A percentile compares a stretch with the other conserved stretches of the same genome.
phyloP scores from a whole-genome alignment of 305 asterid species.

The Fraxinus baroniana region DNA sequence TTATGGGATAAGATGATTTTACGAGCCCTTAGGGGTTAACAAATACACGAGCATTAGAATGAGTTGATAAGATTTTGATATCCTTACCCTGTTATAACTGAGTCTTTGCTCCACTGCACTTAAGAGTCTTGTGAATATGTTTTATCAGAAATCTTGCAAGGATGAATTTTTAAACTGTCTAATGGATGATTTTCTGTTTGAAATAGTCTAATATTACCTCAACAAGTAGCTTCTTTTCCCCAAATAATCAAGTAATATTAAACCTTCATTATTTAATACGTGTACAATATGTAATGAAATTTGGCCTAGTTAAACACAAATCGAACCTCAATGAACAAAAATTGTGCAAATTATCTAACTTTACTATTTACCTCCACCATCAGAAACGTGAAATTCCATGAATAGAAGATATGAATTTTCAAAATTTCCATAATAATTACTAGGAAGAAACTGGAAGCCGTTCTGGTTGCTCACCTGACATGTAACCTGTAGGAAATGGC shows the following conservation, averaged over 20 bases:
- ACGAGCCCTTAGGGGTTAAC: neutral
- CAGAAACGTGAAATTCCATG: neutral
- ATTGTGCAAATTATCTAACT: neutral
- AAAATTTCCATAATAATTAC: neutral
- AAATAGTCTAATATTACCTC: neutral
- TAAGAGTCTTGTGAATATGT: neutral
- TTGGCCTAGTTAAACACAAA: neutral
- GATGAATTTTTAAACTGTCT: neutral
- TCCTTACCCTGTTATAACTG: neutral
- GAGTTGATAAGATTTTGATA: neutral
- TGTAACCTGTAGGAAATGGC: slow-evolving; percentile 46
- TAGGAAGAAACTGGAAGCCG: neutral
- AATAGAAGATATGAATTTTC: neutral
- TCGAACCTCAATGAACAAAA: neutral
- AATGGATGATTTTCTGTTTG: neutral
- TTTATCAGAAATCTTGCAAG: neutral
- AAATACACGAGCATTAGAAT: neutral
- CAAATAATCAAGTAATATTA: neutral
- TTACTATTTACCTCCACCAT: neutral
- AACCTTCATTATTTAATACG: neutral
- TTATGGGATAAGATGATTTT: neutral
- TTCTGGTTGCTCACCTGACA: neutral
- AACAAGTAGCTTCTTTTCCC: neutral
- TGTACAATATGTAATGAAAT: neutral
- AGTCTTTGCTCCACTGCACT: neutral